Evolutionary conservation across 495 filamentous ascomycete genomes (phyloP).

Genomic region (Talaromyces trachyspermus): DNA sequence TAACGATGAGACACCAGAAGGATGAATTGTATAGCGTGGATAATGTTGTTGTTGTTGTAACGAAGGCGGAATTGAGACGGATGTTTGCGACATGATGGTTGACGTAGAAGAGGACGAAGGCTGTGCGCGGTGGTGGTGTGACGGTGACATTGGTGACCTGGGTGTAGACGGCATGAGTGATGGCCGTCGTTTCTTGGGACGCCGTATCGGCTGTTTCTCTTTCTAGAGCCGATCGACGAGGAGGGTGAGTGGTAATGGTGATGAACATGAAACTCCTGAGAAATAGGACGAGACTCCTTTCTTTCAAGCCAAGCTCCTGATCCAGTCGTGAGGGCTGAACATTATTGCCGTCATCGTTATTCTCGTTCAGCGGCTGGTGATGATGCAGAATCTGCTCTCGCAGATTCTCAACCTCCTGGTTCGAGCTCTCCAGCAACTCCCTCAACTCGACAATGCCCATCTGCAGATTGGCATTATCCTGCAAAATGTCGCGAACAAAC

Average conservation of each 20-base stretch:
- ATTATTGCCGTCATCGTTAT: too few relatives aligned
- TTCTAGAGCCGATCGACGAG: slow-evolving; percentile 38
- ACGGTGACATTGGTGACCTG: slow-evolving; percentile 29
- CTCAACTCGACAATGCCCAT: slow-evolving; percentile 82
- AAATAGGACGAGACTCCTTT: slow-evolving; percentile 42
- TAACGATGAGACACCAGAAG: slow-evolving; percentile 63
- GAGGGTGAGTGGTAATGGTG: slow-evolving; percentile 77
- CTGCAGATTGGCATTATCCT: slow-evolving; percentile 91
- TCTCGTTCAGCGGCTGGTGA: slow-evolving; percentile 51
- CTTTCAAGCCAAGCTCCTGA: slow-evolving; percentile 63
- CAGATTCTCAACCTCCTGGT: slow-evolving; percentile 82
- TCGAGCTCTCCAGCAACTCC: slow-evolving; percentile 87
- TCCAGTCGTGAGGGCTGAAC: slow-evolving; percentile 38
- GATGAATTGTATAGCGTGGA: slow-evolving; percentile 60
- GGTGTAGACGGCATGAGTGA: slow-evolving; percentile 40
- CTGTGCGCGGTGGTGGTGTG: slow-evolving; percentile 30
- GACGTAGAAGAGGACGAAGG: slow-evolving; percentile 44
- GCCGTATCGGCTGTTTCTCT: slow-evolving; percentile 44
- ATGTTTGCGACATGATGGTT: slow-evolving; percentile 56
- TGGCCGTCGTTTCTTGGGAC: slow-evolving; percentile 64
- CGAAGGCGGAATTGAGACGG: slow-evolving; percentile 48
- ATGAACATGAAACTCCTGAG: slow-evolving; percentile 80
- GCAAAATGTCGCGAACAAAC: slow-evolving; percentile 90
- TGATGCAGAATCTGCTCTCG: slow-evolving; percentile 77
- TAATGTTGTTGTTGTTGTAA: too few relatives aligned